These are phyloP conservation scores for Mycena vitilis DNA, from an alignment of 768 basidiomycete genomes.

Conservation along the genomic window DNA sequence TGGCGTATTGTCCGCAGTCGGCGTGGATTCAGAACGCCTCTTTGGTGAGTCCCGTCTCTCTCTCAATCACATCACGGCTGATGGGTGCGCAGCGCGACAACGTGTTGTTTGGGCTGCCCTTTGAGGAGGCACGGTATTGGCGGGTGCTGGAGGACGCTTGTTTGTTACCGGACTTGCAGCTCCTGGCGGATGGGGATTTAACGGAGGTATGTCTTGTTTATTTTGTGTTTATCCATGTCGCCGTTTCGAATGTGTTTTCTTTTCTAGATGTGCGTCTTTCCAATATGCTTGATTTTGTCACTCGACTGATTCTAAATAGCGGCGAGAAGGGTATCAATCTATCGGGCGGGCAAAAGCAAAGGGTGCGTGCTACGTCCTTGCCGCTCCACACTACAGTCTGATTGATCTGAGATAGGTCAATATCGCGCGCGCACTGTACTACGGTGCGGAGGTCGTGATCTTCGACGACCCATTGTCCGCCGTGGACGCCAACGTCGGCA, in stretches of 20 bases:
- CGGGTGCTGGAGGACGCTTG: conserved; percentile 66
- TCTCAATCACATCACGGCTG: too few relatives aligned
- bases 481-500: conserved; percentile 84
- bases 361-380: conserved; percentile 45
- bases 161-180: conserved; percentile 70
- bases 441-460: conserved; percentile 68
- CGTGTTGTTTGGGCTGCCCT: conserved; percentile 73
- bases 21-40: conserved; percentile 84
- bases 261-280: conserved; percentile 3
- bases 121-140: conserved; percentile 76
- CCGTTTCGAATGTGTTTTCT: not conserved
- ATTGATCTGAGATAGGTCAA: conserved; percentile 58
- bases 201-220: conserved; percentile 63
- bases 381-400: not conserved
- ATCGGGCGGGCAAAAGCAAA: conserved; percentile 72
- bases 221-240: not conserved
- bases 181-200: conserved; percentile 78
- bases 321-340: conserved; percentile 60
- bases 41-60: conserved; percentile 51
- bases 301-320: conserved; percentile 7
- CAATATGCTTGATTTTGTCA: not conserved
- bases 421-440: conserved; percentile 78
- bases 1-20: conserved; percentile 79
- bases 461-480: conserved; percentile 77
- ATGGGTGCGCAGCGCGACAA: conserved; percentile 63